Percentiles rank a stretch among this genome's conserved stretches.
These are phyloP conservation scores for Trichoderma simmonsii DNA, from an alignment of 2,329 filamentous ascomycete species.

Conservation along the genomic window DNA sequence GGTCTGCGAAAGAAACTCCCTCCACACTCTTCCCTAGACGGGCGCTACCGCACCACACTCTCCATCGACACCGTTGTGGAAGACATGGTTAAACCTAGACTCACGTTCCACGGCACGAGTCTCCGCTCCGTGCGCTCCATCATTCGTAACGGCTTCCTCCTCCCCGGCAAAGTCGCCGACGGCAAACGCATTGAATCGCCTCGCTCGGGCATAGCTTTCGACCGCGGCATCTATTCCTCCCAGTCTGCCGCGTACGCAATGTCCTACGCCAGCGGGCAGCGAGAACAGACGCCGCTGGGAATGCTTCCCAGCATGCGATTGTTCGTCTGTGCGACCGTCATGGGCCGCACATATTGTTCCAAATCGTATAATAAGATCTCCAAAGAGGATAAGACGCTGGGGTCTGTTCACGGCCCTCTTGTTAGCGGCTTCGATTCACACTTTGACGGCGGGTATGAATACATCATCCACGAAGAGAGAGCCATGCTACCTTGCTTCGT, in stretches of 20 bases:
- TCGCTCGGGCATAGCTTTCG: conserved; percentile 36
- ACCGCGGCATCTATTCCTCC: conserved; percentile 44
- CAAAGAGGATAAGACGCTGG: conserved; percentile 10
- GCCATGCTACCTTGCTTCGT: not conserved
- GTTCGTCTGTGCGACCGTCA: conserved; percentile 45
- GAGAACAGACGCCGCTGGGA: conserved; percentile 28
- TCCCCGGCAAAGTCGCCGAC: conserved; percentile 30
- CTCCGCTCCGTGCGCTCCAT: conserved; percentile 39
- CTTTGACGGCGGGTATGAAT: not conserved
- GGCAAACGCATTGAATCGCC: conserved; percentile 20
- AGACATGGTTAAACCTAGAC: conserved; percentile 33
- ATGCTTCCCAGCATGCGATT: conserved; percentile 40
- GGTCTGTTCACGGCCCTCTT: not conserved
- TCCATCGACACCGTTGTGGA: conserved; percentile 33
- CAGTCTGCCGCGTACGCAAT: conserved; percentile 39
- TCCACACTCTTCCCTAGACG: conserved; percentile 21
- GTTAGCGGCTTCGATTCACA: not conserved
- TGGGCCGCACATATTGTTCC: conserved; percentile 39
- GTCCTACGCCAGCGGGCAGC: conserved; percentile 32
- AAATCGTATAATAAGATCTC: not conserved
- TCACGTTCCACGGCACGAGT: conserved; percentile 42
- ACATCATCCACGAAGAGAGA: not conserved
- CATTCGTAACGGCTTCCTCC: conserved; percentile 42
- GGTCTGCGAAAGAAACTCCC: conserved; percentile 17
- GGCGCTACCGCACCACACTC: not conserved